Evolutionary conservation across 2,329 filamentous ascomycete species (phyloP), one percentile per base, ranked within the genome.

Genomic region (Lecanosticta acicola): DNA sequence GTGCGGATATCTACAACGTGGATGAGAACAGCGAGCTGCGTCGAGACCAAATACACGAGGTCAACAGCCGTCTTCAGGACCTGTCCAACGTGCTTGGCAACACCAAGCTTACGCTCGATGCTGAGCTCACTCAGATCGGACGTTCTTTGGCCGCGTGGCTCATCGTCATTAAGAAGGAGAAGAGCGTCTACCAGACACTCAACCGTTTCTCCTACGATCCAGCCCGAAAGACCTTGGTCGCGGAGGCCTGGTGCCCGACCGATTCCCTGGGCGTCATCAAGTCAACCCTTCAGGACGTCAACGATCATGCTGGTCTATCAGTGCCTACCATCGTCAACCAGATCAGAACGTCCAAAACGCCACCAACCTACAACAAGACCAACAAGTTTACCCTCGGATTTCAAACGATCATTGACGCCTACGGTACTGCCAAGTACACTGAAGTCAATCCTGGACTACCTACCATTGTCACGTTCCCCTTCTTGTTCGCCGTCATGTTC

Each of bases 401-500:
- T 75, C 93, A 98, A 70, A 97, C 91, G 48, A 98, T 98, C 66
- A 94, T 98, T 67, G 91, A 98, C 61, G 93, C 94, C 20, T 98
- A 98, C 64, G 94, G 93, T 63, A 96, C 93, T 34, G 87, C 93
- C 50, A 97, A 94, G 56, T 98, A 98, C 70, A 86, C 86, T 58
- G 93, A 98, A 71, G 86, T 96, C 67, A 98, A 98, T 71, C 93
- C 93, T 46, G 91, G 89, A 51, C 78, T 98, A 17, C 91, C 91
- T 32, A 93, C 94, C 41, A 89, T 97, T 57, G 84, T 98, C 54
- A 98, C 93, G 4, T 98, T 98, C 70, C 93, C 94, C n/a, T 98
- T 98, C 76, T 76, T 98, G 52, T 98, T 98, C 66, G 93, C 93
- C 40, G 93, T 98, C 79, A 98, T 98, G 93, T 98, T 98, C 65